A percentile compares a stretch with the other conserved stretches of the same genome.
Conservation (phyloP, 2,329 filamentous ascomycete genomes). For the Trichoderma cornu-damae region DNA sequence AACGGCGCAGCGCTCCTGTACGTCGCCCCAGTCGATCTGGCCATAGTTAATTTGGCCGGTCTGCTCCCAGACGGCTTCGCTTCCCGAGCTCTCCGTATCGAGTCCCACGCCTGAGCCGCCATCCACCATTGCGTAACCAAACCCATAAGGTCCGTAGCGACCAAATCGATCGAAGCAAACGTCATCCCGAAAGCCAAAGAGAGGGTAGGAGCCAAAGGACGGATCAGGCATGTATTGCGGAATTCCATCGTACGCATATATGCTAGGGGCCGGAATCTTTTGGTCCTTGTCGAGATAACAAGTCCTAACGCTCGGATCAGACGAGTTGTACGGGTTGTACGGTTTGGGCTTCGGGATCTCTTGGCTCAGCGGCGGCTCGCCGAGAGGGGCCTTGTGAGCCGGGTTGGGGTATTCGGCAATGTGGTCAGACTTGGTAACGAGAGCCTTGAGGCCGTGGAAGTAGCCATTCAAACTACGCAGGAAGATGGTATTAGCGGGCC, state of each 20-base stretch:
- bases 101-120: conserved; percentile 69
- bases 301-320: conserved; percentile 45
- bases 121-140: conserved; percentile 69
- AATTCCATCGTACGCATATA: conserved; percentile 65
- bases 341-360: conserved; percentile 41
- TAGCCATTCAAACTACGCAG: conserved; percentile 67
- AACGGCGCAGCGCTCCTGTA: conserved; percentile 50
- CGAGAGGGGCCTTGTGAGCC: conserved; percentile 31
- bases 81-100: conserved; percentile 66
- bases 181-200: conserved; percentile 69
- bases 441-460: conserved; percentile 67
- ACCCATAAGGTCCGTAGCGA: conserved; percentile 75
- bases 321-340: conserved; percentile 67
- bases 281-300: conserved; percentile 61
- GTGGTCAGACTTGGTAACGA: conserved; percentile 61
- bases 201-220: conserved; percentile 67
- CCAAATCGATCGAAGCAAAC: conserved; percentile 87
- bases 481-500: not conserved
- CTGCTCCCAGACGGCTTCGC: conserved; percentile 52
- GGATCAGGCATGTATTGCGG: conserved; percentile 73
- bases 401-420: conserved; percentile 66
- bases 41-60: conserved; percentile 54
- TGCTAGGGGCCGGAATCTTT: conserved; percentile 53
- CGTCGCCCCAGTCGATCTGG: conserved; percentile 49
- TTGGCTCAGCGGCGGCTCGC: conserved; percentile 31